Percentiles rank a stretch among this genome's conserved stretches.
phyloP scores from a whole-genome alignment of 768 basidiomycete species.

The Mycena belliarum region DNA sequence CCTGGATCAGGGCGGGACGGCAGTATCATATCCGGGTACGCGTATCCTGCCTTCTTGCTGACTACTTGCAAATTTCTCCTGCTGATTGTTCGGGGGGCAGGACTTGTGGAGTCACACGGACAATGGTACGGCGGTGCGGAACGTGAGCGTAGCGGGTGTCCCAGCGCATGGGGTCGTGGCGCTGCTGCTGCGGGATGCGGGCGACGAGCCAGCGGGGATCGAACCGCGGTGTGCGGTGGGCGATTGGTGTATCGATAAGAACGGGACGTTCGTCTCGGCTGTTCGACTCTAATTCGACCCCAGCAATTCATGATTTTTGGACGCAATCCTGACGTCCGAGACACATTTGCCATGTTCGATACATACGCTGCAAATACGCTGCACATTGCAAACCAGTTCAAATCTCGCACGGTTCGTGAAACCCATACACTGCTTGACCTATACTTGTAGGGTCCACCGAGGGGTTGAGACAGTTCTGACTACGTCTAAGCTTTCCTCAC shows the following conservation, averaged over 20 bases:
- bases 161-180: slow-evolving; percentile 73
- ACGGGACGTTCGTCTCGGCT: slow-evolving; percentile 56
- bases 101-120: slow-evolving; percentile 75
- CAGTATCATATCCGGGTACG: slow-evolving; percentile 66
- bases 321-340: too few species aligned
- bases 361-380: too few species aligned
- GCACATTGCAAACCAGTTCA: too few species aligned
- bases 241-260: slow-evolving; percentile 60
- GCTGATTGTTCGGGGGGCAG: slow-evolving; percentile 31
- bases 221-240: slow-evolving; percentile 57
- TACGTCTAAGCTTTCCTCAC: too few species aligned
- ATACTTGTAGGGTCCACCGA: too few species aligned
- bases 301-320: too few species aligned
- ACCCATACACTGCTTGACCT: too few species aligned
- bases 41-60: too few species aligned
- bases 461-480: too few species aligned
- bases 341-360: too few species aligned
- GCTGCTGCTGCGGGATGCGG: slow-evolving; percentile 62
- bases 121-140: slow-evolving; percentile 65
- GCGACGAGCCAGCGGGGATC: slow-evolving; percentile 61
- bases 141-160: slow-evolving; percentile 52
- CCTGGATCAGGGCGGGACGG: slow-evolving; percentile 68
- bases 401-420: too few species aligned
- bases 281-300: too few species aligned
- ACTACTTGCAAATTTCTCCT: background rate